A percentile compares a stretch with the other conserved stretches of the same genome.
Conservation (phyloP, 2,329 filamentous ascomycete genomes). For the Trichothecium roseum region DNA sequence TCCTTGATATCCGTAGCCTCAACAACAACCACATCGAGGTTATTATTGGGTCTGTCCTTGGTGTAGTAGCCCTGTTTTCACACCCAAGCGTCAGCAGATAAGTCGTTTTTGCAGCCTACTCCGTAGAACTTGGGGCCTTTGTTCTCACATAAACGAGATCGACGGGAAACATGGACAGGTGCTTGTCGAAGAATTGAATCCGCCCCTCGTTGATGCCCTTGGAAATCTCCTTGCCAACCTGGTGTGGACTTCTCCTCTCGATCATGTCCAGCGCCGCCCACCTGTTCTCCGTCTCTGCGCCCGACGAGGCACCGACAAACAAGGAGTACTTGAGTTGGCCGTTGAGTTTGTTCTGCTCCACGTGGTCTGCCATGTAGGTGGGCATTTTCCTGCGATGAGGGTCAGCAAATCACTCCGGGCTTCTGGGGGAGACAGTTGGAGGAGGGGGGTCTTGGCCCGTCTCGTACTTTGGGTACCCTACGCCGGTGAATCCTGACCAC, state of each 20-base stretch:
- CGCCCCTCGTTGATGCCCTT: slow-evolving; percentile 83
- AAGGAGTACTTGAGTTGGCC: slow-evolving; percentile 78
- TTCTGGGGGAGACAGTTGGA: slow-evolving; percentile 1
- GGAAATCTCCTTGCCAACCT: slow-evolving; percentile 82
- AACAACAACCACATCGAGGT: slow-evolving; percentile 73
- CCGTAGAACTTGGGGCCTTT: too few species aligned
- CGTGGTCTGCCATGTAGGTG: slow-evolving; percentile 74
- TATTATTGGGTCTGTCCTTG: slow-evolving; percentile 62
- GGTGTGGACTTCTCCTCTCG: slow-evolving; percentile 71
- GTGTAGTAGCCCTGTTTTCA: slow-evolving; percentile 72
- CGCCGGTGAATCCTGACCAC: slow-evolving; percentile 86
- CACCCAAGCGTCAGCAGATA: slow-evolving; percentile 8
- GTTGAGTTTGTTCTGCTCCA: slow-evolving; percentile 77
- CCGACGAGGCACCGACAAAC: slow-evolving; percentile 83
- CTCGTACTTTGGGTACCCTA: slow-evolving; percentile 68
- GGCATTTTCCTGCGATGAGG: slow-evolving; percentile 61
- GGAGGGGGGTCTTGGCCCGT: background rate
- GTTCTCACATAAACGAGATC: slow-evolving; percentile 67
- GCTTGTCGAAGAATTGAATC: slow-evolving; percentile 91
- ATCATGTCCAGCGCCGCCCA: slow-evolving; percentile 92
- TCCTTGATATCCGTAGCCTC: slow-evolving; percentile 82
- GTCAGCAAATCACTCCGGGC: too few species aligned
- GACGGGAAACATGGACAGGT: slow-evolving; percentile 83
- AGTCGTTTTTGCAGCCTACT: slow-evolving; percentile 2
- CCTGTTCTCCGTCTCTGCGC: slow-evolving; percentile 82